These are phyloP conservation scores for Colletotrichum sp. DNA, from an alignment of 2,329 filamentous ascomycete species.

Conservation along the genomic window DNA sequence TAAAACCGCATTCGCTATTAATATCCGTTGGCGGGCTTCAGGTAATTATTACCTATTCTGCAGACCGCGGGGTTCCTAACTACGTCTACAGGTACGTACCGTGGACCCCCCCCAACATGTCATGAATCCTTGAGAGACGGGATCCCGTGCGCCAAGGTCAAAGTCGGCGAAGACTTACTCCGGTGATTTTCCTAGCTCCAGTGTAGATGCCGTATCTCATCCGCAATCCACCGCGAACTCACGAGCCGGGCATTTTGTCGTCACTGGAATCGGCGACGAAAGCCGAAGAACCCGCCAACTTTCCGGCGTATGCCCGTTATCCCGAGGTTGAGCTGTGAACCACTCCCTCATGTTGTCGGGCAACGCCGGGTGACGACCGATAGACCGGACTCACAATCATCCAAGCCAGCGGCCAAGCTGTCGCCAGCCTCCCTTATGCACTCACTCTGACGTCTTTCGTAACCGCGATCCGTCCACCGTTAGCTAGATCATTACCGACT, in stretches of 20 bases:
- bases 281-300: background rate
- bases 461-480: background rate
- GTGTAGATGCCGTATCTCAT: background rate
- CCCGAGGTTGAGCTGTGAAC: slow-evolving; percentile 6
- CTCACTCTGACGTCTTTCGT: background rate
- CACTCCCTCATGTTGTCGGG: background rate
- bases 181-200: background rate
- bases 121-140: background rate
- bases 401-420: background rate
- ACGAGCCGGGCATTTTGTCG: background rate
- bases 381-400: background rate
- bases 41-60: background rate
- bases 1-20: background rate
- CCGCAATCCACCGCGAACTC: background rate
- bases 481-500: background rate
- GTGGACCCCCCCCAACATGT: slow-evolving; percentile 7
- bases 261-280: background rate
- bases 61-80: background rate
- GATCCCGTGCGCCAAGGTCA: background rate
- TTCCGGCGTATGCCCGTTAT: background rate
- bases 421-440: background rate
- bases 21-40: background rate
- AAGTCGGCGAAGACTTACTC: slow-evolving; percentile 1
- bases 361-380: background rate
- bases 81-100: background rate